Conservation (phyloP, 495 filamentous ascomycete species). For the Hyaloscypha variabilis region DNA sequence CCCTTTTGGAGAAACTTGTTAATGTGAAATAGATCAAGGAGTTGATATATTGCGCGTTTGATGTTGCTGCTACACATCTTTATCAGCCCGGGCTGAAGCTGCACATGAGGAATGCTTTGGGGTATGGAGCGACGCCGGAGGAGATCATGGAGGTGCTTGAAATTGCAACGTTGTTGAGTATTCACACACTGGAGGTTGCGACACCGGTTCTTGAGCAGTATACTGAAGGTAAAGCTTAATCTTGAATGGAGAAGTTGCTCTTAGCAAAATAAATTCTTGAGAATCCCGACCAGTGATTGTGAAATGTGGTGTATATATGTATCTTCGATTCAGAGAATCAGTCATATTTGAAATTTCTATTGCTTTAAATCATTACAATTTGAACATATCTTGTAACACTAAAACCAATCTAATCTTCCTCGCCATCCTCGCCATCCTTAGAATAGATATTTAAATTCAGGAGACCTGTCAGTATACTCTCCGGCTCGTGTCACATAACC, state of each 20-base stretch:
- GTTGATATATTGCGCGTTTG: slow-evolving; percentile 48
- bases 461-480: background rate
- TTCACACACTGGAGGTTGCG: slow-evolving; percentile 40
- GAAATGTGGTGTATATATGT: no score
- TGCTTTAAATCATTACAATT: no score
- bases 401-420: no score
- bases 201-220: slow-evolving; percentile 33
- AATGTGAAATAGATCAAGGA: slow-evolving; percentile 38
- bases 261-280: no score
- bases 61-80: slow-evolving; percentile 45
- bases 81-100: slow-evolving; percentile 46
- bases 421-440: background rate
- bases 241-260: no score
- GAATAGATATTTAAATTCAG: slow-evolving; percentile 10
- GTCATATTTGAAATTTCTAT: no score
- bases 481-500: background rate
- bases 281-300: no score
- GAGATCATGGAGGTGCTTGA: slow-evolving; percentile 49
- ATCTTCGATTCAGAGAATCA: no score
- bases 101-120: slow-evolving; percentile 47
- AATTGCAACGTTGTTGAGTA: slow-evolving; percentile 42
- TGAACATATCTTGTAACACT: no score
- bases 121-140: slow-evolving; percentile 44
- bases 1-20: background rate
- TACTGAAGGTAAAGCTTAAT: background rate